Percentiles rank a stretch among this genome's conserved stretches.
Evolutionary conservation across 805 yeast species (phyloP).

Genomic region (Ogataea ramenticola): DNA sequence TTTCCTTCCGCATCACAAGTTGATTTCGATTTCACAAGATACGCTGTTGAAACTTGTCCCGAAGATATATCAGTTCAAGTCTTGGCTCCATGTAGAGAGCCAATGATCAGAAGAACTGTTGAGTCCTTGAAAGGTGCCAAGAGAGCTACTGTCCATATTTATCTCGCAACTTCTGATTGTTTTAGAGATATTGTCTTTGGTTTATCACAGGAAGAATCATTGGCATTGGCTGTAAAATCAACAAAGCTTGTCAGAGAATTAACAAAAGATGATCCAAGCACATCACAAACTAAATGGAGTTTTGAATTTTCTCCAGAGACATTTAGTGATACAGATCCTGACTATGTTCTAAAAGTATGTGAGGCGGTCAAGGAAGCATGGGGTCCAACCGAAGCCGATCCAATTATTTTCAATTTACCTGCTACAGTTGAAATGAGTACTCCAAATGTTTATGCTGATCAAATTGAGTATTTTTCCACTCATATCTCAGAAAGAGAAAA

Average conservation of each 20-base stretch:
- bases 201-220: constrained; percentile 50
- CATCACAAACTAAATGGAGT: constrained; percentile 54
- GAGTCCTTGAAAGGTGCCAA: constrained; percentile 71
- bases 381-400: constrained; percentile 57
- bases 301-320: constrained; percentile 80
- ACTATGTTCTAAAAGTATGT: constrained; percentile 57
- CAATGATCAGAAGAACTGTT: constrained; percentile 61
- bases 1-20: constrained; percentile 77
- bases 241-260: constrained; percentile 55
- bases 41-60: constrained; percentile 68
- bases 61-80: constrained; percentile 73
- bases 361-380: constrained; percentile 72
- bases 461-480: constrained; percentile 65
- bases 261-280: constrained; percentile 60
- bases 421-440: constrained; percentile 81
- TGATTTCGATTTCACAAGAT: constrained; percentile 75
- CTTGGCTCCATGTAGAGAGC: constrained; percentile 70
- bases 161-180: constrained; percentile 68
- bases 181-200: constrained; percentile 69
- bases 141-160: constrained; percentile 67
- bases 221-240: constrained; percentile 55
- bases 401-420: constrained; percentile 75
- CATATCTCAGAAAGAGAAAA: constrained; percentile 59
- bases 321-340: constrained; percentile 62
- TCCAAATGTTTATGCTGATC: constrained; percentile 81